A percentile compares a stretch with the other conserved stretches of the same genome.
Evolutionary conservation across 2,329 filamentous ascomycete genomes (phyloP).

Genomic region (Botrytis paeoniae): DNA sequence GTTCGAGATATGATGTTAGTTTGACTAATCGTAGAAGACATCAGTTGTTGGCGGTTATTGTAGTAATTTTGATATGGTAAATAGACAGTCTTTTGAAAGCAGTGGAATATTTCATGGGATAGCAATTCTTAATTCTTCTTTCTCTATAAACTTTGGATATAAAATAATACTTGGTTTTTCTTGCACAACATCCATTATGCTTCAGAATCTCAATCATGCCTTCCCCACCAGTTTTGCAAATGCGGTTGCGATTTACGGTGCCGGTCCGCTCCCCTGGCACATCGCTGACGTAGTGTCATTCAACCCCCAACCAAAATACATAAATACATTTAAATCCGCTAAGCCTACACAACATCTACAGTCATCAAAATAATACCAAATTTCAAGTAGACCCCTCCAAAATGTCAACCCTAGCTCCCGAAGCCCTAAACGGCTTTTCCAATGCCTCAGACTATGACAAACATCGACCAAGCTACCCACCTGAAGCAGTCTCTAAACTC

Average conservation of each 20-base stretch:
- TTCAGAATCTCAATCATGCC: not conserved
- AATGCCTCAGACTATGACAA: constrained; percentile 63
- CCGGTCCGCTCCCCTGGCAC: not conserved
- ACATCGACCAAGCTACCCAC: constrained; percentile 65
- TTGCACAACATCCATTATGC: not conserved
- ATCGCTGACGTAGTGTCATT: constrained; percentile 2
- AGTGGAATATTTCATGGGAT: not conserved
- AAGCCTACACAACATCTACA: not conserved
- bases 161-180: not conserved
- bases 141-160: not conserved
- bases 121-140: not conserved
- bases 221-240: not conserved
- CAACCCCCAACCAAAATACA: not conserved
- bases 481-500: constrained; percentile 55
- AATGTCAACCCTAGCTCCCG: constrained; percentile 25
- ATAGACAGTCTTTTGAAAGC: not conserved
- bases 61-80: not conserved
- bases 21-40: not conserved
- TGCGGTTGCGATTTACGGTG: constrained; percentile 4
- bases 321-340: not conserved
- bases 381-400: not conserved
- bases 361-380: not conserved
- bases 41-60: not conserved
- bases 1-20: not conserved
- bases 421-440: constrained; percentile 52